Base-by-base conservation (phyloP, 202 grass and related monocot genomes). In the Brachypodium distachyon region DNA sequence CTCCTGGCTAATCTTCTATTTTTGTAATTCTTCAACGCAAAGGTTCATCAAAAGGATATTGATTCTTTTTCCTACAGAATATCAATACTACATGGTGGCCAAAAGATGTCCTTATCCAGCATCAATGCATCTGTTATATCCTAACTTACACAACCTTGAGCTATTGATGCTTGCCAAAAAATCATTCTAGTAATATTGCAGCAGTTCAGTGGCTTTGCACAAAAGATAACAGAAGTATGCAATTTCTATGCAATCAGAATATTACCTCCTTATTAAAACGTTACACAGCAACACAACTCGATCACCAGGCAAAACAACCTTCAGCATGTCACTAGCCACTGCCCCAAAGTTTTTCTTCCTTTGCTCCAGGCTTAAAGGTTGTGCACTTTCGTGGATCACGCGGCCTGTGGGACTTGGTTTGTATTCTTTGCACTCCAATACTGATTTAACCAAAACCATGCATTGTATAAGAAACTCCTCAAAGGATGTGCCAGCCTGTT, bases 361-460 rank as follows among this genome's bases (percentile, higher is more conserved):
- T 79, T 98, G 87, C 54, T 92, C 96, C 50, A 98, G 68, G 82
- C 73, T 95, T 73, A 90, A 89, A 78, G 79, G 74, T 39, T 79
- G 72, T 44, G 76, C 61, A 33, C 51, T 86, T 78, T 88, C 85
- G 88, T 82, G 82, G 65, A 95, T 70, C 28, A 98, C 96, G 31
- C 66, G 91, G 25, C 96, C 96, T 69, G 87, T 98, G 34, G 83
- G 18, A 78, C 73, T 90, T 74, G 71, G 87, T 77, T 87, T 92
- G 76, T 98, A 98, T 55, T 98, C 96, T 86, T 95, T 98, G 80
- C 96, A 95, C 81, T 98, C 96, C 23, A 85, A 76, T 70, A 90
- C 71, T 6, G 87, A 89, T 83, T 95, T 98, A 64, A 95, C 87
- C 56, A 98, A 80, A 82, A 98, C 84, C 96, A 98, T 98, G 85